phyloP scores from a whole-genome alignment of 805 yeast genomes.

The Suhomyces kilbournensis region DNA sequence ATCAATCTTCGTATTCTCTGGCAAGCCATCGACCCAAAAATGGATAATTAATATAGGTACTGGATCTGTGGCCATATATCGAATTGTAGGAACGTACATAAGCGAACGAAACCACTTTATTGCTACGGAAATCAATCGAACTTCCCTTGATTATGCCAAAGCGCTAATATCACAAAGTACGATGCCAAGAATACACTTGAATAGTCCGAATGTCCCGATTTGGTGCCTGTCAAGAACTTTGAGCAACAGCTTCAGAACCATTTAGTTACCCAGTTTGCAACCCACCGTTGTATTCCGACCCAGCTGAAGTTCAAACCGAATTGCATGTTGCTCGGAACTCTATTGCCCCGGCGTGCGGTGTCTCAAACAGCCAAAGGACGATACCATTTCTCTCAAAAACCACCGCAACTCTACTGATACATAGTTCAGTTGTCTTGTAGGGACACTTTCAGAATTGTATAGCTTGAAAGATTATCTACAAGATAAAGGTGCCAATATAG shows the following conservation, averaged over 20 bases:
- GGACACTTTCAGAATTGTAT: constrained; percentile 13
- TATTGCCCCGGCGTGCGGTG: constrained; percentile 15
- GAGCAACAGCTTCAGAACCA: neutral
- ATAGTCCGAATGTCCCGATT: neutral
- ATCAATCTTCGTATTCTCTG: neutral
- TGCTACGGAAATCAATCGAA: constrained; percentile 15
- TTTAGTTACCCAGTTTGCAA: constrained; percentile 17
- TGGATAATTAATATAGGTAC: constrained; percentile 19
- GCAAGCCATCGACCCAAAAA: neutral
- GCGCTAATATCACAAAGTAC: neutral
- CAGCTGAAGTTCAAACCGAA: constrained; percentile 7
- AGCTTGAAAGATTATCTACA: constrained; percentile 1
- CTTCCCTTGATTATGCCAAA: constrained; percentile 11
- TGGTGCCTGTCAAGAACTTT: neutral
- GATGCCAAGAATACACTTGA: neutral
- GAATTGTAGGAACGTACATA: constrained; percentile 11
- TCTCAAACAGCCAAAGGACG: constrained; percentile 11
- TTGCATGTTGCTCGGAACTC: constrained; percentile 10
- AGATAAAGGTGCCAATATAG: neutral
- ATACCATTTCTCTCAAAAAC: constrained; percentile 4
- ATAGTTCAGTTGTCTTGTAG: constrained; percentile 20
- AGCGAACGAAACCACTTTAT: constrained; percentile 6
- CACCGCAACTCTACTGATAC: constrained; percentile 6
- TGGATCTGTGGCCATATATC: constrained; percentile 18
- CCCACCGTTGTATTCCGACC: constrained; percentile 18